phyloP scores from a whole-genome alignment of 352 stramenopile genomes.

The Phytophthora cactorum region DNA sequence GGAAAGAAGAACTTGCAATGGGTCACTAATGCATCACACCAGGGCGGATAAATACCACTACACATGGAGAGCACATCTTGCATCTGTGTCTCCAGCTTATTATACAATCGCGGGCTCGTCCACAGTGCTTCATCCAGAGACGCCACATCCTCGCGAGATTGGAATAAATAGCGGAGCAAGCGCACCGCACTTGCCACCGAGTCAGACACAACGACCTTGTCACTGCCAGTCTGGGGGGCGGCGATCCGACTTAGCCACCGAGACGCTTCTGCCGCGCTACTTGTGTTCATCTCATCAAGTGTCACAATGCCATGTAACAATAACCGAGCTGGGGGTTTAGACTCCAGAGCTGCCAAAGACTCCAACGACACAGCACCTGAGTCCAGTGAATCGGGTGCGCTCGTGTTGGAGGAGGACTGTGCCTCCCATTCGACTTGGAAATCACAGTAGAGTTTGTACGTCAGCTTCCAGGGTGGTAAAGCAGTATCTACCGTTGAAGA shows the following conservation, averaged over 20 bases:
- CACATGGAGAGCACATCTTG: conserved; percentile 85
- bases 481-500: conserved; percentile 10
- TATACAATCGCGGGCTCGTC: conserved; percentile 75
- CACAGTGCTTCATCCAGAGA: conserved; percentile 58
- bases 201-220: conserved; percentile 27
- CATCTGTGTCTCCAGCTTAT: conserved; percentile 82
- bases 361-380: conserved; percentile 11
- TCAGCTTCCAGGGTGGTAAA: conserved; percentile 76
- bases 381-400: neutral
- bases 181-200: conserved; percentile 56
- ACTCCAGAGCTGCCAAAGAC: conserved; percentile 22
- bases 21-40: conserved; percentile 77
- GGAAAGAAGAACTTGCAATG: conserved; percentile 88
- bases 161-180: conserved; percentile 67
- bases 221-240: conserved; percentile 15
- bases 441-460: conserved; percentile 78
- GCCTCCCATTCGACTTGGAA: conserved; percentile 67
- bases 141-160: conserved; percentile 35
- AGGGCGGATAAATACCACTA: conserved; percentile 82
- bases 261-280: conserved; percentile 22
- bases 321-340: conserved; percentile 16
- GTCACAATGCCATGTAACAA: conserved; percentile 29
- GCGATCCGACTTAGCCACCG: conserved; percentile 34
- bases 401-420: conserved; percentile 16
- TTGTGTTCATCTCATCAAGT: conserved; percentile 28